Evolutionary conservation across 169 alveolate genomes (phyloP).

Genomic region (Eimeria falciformis): DNA sequence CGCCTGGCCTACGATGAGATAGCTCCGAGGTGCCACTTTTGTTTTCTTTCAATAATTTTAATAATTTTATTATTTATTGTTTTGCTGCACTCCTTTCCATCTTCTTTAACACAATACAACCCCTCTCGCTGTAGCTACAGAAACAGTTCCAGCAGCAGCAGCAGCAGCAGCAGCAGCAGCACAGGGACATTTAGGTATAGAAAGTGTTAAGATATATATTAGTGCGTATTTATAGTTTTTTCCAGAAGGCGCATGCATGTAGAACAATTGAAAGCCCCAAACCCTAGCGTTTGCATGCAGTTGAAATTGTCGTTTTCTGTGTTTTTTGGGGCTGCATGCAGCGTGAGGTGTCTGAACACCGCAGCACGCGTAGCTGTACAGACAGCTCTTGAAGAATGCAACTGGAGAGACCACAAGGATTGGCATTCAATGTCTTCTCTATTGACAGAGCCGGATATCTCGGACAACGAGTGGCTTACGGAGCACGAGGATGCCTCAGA

Average conservation of each 20-base stretch:
- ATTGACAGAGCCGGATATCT: not conserved
- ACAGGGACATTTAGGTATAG: too few species aligned
- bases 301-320: not conserved
- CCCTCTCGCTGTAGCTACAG: not conserved
- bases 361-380: slow-evolving; percentile 32
- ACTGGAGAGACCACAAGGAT: slow-evolving; percentile 41
- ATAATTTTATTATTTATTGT: not conserved
- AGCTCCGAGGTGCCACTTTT: not conserved
- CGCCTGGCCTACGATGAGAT: slow-evolving; percentile 13
- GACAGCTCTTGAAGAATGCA: slow-evolving; percentile 59
- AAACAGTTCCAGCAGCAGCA: not conserved
- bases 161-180: too few species aligned
- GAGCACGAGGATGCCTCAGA: slow-evolving; percentile 39
- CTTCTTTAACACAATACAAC: not conserved
- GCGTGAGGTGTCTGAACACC: slow-evolving; percentile 43
- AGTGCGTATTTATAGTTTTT: too few species aligned
- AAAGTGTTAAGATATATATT: too few species aligned
- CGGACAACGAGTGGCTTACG: slow-evolving; percentile 32
- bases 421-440: not conserved
- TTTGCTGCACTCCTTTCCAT: not conserved
- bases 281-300: too few species aligned
- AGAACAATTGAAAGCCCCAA: too few species aligned
- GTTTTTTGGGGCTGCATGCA: too few species aligned
- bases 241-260: too few species aligned
- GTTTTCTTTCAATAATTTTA: not conserved